Evolutionary conservation across 805 yeast genomes (phyloP), one percentile per base, ranked within the genome.

Genomic region (Torulaspora franciscae): DNA sequence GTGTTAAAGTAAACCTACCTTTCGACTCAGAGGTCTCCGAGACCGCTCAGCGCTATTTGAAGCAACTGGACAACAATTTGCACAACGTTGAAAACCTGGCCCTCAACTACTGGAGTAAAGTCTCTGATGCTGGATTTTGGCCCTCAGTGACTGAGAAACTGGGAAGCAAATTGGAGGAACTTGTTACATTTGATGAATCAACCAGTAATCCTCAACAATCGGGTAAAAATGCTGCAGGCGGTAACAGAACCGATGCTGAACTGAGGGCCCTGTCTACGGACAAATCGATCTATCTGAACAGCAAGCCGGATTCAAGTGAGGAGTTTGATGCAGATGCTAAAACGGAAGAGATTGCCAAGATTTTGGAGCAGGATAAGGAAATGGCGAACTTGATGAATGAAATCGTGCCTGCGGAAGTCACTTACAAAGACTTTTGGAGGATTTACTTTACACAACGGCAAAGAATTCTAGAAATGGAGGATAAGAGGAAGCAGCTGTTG

Each of bases 61-160:
- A 86, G 50, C 75, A 77, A 6, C 71, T 90, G 48, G 97, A 89
- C 62, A 67, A 76, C 51, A 82, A 80, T 53, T 70, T 90, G 37
- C 95, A 85, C 54, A 71, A 71, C 42, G 80, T 87, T 6, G 96
- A 90, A 61, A 76, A 74, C 41, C 65, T 73, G 26, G 90, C 95
- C 0, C 76, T 82, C n/a, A 51, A 54, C 8, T 64, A 61, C 40
- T 64, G 68, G 68, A 50, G 48, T 10, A 58, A 55, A 29, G 58
- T 61, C 7, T 50, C 62, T 2, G 50, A 44, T 6, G 46, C 55
- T 27, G 51, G 56, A 4, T 62, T 61, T 41, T 61, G 65, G 66
- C 57, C 64, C 5, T 46, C 52, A 6, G 49, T 62, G 43, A 48
- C 59, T 2, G 50, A 41, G 15, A 45, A 50, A 7, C 34, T 61